Evolutionary conservation across 345 rosid genomes (phyloP).

Genomic region (Rhodomyrtus tomentosa): DNA sequence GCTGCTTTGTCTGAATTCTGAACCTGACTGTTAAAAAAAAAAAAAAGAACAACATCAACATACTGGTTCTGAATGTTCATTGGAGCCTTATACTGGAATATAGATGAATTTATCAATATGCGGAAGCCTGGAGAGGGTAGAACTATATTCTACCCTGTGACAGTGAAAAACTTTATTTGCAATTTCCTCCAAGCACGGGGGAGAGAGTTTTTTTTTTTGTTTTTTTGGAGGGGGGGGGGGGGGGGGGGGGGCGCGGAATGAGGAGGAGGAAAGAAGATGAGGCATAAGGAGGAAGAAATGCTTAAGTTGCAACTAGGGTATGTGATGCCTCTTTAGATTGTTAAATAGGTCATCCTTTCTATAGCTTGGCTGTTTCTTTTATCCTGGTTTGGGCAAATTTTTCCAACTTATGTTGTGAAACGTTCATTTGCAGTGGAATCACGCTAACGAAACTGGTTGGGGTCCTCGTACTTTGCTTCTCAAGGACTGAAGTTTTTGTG

Average conservation of each 20-base stretch:
- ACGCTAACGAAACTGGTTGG: constrained; percentile 92
- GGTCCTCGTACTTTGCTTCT: constrained; percentile 88
- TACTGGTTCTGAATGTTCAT: background rate
- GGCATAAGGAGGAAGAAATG: background rate
- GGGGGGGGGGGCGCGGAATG: no score
- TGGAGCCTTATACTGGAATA: background rate
- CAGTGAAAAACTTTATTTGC: background rate
- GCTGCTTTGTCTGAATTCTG: background rate
- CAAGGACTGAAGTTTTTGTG: constrained; percentile 94
- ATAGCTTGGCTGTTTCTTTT: background rate
- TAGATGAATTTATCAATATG: background rate
- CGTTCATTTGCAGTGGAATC: constrained; percentile 54
- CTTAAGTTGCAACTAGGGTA: background rate
- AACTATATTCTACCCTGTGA: background rate
- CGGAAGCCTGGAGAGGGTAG: background rate
- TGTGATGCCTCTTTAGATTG: background rate
- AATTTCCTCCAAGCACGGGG: background rate
- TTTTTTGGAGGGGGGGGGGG: no score
- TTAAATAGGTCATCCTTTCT: background rate
- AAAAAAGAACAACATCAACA: background rate
- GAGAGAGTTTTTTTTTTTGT: no score
- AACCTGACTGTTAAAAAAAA: background rate
- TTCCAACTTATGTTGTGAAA: background rate
- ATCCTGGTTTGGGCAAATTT: background rate
- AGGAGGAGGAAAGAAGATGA: background rate